These are phyloP conservation scores for Sphagnum fallax DNA, from an alignment of 228 moss, liverwort and hornwort genomes.

Conservation along the genomic window DNA sequence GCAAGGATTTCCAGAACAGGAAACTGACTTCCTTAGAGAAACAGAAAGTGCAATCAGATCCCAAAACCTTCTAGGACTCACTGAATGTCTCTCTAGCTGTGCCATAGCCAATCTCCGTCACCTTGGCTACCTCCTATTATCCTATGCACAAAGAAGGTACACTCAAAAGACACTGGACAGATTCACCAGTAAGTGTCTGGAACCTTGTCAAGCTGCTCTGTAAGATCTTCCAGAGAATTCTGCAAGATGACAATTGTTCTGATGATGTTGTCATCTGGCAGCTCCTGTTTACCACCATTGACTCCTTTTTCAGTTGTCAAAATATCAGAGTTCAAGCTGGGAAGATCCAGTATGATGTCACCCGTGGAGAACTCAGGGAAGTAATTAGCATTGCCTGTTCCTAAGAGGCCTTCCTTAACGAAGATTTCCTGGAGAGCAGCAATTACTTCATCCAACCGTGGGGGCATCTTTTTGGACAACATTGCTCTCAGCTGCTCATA, in stretches of 20 bases:
- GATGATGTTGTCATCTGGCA: conserved; percentile 15
- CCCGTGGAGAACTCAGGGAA: background rate
- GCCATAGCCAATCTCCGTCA: too few species aligned
- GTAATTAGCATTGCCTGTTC: conserved; percentile 7
- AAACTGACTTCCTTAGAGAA: too few species aligned
- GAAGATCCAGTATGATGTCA: conserved; percentile 2
- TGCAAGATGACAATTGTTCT: conserved; percentile 31
- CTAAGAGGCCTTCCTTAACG: conserved; percentile 23
- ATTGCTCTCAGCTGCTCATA: conserved; percentile 20
- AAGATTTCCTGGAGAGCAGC: conserved; percentile 19
- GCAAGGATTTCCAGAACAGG: too few species aligned
- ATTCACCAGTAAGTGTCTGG: background rate
- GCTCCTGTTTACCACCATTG: conserved; percentile 6
- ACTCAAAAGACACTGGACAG: too few species aligned
- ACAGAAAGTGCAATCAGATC: too few species aligned
- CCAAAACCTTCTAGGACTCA: too few species aligned
- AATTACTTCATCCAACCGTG: conserved; percentile 17
- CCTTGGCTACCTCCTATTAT: too few species aligned
- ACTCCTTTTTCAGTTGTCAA: background rate
- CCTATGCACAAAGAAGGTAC: background rate
- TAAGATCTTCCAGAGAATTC: conserved; percentile 22
- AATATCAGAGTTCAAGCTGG: background rate
- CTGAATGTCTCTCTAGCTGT: too few species aligned
- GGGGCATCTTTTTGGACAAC: conserved; percentile 14
- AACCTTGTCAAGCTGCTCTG: conserved; percentile 33